These are phyloP conservation scores for Aspergillus cristatus DNA, from an alignment of 495 filamentous ascomycete species.

Conservation along the genomic window DNA sequence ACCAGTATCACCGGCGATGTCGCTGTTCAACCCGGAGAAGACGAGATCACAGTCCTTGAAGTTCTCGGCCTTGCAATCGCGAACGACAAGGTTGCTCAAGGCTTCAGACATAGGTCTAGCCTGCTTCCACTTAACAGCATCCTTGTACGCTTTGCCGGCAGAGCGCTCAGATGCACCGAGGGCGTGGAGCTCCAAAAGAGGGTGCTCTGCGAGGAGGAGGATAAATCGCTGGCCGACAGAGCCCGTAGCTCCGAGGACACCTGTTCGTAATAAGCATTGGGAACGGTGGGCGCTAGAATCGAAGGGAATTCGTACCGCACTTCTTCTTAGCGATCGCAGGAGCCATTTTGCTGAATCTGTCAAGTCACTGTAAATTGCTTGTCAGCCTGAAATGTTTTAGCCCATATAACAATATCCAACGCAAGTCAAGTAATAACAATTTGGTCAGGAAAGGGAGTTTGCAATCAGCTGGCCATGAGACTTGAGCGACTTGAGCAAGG, in stretches of 20 bases:
- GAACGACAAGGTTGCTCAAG: constrained; percentile 60
- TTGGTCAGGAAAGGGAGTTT: too few species aligned
- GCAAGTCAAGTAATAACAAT: too few species aligned
- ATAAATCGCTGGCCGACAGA: constrained; percentile 84
- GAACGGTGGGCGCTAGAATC: background rate
- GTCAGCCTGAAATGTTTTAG: too few species aligned
- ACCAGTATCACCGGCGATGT: constrained; percentile 75
- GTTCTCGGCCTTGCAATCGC: constrained; percentile 62
- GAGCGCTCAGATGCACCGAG: constrained; percentile 73
- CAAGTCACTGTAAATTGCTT: background rate
- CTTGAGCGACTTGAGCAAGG: too few species aligned
- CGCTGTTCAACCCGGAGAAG: constrained; percentile 78
- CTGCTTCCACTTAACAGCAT: constrained; percentile 83
- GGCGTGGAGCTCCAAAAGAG: constrained; percentile 63
- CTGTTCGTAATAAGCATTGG: constrained; percentile 17
- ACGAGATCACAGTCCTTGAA: constrained; percentile 82
- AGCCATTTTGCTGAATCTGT: constrained; percentile 20
- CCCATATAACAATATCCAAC: too few species aligned
- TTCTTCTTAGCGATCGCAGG: constrained; percentile 34
- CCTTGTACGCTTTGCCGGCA: constrained; percentile 72
- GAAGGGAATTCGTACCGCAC: constrained; percentile 28
- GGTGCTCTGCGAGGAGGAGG: constrained; percentile 69
- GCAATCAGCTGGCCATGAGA: too few species aligned
- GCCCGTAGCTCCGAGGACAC: constrained; percentile 46
- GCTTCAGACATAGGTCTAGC: constrained; percentile 56